Percentiles rank a stretch among this genome's conserved stretches.
Evolutionary conservation across 2,329 filamentous ascomycete species (phyloP).

Genomic region (Trichoderma sp.): DNA sequence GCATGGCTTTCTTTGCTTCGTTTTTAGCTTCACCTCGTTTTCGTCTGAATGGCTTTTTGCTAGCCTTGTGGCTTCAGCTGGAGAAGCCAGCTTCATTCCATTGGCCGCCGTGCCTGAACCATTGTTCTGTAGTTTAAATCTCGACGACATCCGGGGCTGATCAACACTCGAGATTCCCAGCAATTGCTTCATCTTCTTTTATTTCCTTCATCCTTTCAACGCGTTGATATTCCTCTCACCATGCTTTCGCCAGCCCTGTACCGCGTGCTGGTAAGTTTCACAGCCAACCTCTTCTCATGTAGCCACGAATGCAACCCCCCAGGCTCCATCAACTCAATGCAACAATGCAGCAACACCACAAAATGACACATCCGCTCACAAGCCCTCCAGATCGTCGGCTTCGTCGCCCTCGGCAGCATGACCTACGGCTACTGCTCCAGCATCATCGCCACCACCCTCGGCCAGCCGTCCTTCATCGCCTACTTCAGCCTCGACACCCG

Average conservation of each 20-base stretch:
- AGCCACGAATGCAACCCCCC: neutral
- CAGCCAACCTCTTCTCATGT: too few species aligned
- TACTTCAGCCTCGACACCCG: conserved; percentile 9
- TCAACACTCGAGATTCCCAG: neutral
- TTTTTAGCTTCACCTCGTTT: neutral
- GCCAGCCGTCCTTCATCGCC: neutral
- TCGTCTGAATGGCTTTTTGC: neutral
- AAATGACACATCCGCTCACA: neutral
- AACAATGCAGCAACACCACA: neutral
- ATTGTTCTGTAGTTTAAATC: neutral
- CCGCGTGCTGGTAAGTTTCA: neutral
- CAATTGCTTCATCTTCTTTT: neutral
- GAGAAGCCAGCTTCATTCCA: neutral
- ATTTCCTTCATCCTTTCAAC: neutral
- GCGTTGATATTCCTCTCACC: neutral
- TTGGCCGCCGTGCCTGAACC: neutral
- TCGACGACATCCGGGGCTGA: neutral
- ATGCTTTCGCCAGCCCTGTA: conserved; percentile 3
- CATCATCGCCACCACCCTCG: conserved; percentile 13
- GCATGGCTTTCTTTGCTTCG: neutral
- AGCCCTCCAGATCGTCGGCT: neutral
- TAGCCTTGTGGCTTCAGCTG: neutral
- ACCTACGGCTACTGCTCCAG: conserved; percentile 15
- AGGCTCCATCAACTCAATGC: neutral
- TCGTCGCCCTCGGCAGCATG: conserved; percentile 10